phyloP scores from a whole-genome alignment of 1,284 basidiomycete species.

The Ceratobasidium sp. region DNA sequence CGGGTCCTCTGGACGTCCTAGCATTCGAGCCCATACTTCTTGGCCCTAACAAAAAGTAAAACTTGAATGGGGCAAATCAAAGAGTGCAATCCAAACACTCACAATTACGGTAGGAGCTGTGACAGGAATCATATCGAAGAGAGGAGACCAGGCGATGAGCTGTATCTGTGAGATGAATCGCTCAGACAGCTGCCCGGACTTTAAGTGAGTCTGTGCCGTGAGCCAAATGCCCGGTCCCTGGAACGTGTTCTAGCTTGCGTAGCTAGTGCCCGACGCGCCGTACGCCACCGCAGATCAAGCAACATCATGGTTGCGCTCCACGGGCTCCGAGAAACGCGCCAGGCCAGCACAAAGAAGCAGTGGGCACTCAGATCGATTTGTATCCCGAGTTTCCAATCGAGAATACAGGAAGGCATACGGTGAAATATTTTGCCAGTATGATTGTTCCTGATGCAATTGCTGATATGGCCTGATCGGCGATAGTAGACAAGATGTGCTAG shows the following conservation, averaged over 20 bases:
- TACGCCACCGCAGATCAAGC: conserved; percentile 20
- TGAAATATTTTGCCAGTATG: not conserved
- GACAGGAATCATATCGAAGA: conserved; percentile 20
- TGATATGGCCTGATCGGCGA: not conserved
- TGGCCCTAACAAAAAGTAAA: not conserved
- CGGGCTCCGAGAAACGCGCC: not conserved
- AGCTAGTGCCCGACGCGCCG: not conserved
- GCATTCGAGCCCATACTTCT: conserved; percentile 36
- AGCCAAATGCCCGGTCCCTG: not conserved
- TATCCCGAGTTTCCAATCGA: not conserved
- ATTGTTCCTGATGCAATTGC: conserved; percentile 24
- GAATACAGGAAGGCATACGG: not conserved
- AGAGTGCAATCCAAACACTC: not conserved
- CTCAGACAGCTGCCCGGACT: not conserved
- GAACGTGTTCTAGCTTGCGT: not conserved
- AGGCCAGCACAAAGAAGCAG: not conserved
- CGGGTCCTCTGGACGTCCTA: conserved; percentile 8
- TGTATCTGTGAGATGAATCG: not conserved
- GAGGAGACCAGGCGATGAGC: not conserved
- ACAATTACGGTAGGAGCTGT: conserved; percentile 1
- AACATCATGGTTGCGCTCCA: conserved; percentile 8
- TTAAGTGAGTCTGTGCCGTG: not conserved
- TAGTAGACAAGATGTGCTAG: not conserved
- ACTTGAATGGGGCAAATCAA: not conserved
- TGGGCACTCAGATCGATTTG: not conserved